Base-by-base conservation (phyloP, 139 green algal species). In the Diplosphaera chodatii region DNA sequence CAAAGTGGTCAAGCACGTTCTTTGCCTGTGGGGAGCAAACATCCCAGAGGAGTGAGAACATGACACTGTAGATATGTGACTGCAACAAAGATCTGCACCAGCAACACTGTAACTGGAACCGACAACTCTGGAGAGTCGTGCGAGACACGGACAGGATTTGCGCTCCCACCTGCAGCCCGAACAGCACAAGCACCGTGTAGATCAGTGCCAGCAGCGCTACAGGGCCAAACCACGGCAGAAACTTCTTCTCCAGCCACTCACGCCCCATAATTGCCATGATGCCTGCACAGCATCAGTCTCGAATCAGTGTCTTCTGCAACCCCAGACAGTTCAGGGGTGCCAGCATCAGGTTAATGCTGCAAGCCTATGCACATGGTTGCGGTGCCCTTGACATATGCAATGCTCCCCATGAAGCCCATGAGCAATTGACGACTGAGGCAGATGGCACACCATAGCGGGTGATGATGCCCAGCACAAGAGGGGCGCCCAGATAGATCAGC, bases 171-270 rank as follows among this genome's bases (percentile, higher is more conserved):
- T 85, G 78, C 25, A 75, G 55, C 4, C 74, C 62, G 73, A 87
- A 87, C 66, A 87, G 75, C 21, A 85, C 76, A 18, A 87, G 68
- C 67, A 87, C 80, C 21, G 82, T 88, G 66, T 82, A 88, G 29
- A 88, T 70, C 31, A 88, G 79, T 5, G 67, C 68, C 1, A 83
- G 15, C 48, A 85, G 77, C 0, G 79, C 77, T 28, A 75, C 32
- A 6, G 82, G 82, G 13, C 76, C 74, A 37, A 87, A 80, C 32
- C 56, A 77, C 21, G 77, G 74, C 74, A 85, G 74, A 41, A 87
- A 85, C 33, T 70, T 80, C 37, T 77, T 32, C 23, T 84, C 74
- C 63, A 78, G 78, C 78, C 78, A 87, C 32, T 69, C 32, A 1
- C 55, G 31, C 63, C 69, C 56, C 25, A 68, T 70, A 40, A 77